Evolutionary conservation across 495 filamentous ascomycete species (phyloP), one percentile per base, ranked within the genome.

Genomic region (Lentithecium fluviatile): DNA sequence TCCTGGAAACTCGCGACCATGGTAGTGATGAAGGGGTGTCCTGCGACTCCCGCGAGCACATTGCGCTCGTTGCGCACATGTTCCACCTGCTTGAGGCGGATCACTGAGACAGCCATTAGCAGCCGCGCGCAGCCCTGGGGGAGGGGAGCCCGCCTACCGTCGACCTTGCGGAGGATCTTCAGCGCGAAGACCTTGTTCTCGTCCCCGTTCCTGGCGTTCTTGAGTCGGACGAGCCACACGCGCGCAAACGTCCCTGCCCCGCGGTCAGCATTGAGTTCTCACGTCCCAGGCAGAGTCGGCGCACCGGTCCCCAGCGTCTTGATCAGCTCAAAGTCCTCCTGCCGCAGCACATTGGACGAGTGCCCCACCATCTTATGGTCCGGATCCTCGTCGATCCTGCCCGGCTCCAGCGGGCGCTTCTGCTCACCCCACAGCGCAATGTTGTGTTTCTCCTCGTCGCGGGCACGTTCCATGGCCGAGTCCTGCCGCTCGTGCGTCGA

Each of bases 31-130:
- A 97, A 97, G 34, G 94, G 94, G 72, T 97, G 89, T 19, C 91
- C 91, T 47, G 89, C 83, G 29, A 97, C 93, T 55, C 89, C 88
- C 60, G 88, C 84, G 5, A 98, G 85, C 17, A 95, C 88, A 63
- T 83, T 84, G 36, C 94, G 86, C 77, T 98, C 94, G 73, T 96
- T 94, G 65, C 90, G 88, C 58, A 97, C 91, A 78, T 97, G 94
- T 76, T 97, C 94, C 65, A 97, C 87, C 76, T 98, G 94, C 80
- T 98, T 97, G 62, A 97, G 78, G 65, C 89, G 89, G 77, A 98
- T 92, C 58, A 97, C 91, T 90, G 74, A 55, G 57, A 64, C 54
- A 38, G 40, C 59, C 29, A 38, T 67, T 60, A 67, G 65, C 56
- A 38, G 49, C 50, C 56, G 59, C 46, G 37, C 4, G 42, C 32